Conservation (phyloP, 306 rosid species). For the Castanea crenata region DNA sequence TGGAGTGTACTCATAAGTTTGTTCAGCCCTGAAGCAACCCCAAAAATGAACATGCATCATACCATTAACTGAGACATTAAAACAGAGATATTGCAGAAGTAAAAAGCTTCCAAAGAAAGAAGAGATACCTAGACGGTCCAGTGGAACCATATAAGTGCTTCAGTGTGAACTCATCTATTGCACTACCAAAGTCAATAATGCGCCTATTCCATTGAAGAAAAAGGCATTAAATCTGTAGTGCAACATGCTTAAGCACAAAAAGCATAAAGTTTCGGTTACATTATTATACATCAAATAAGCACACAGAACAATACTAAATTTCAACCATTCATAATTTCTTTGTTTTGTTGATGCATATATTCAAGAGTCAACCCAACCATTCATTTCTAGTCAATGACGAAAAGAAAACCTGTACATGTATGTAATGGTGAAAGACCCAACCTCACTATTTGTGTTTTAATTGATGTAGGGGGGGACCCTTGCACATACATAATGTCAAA, state of each 20-base stretch:
- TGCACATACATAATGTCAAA: too few relatives aligned
- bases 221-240: constrained; percentile 10
- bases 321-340: constrained; percentile 10
- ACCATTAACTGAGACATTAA: constrained; percentile 5
- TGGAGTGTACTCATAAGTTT: too few relatives aligned
- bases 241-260: constrained; percentile 9
- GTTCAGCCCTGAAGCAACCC: too few relatives aligned
- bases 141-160: constrained; percentile 80
- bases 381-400: too few relatives aligned
- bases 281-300: too few relatives aligned
- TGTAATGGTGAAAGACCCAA: constrained; percentile 1
- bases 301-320: constrained; percentile 19
- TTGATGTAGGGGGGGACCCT: too few relatives aligned
- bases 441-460: not conserved
- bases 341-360: constrained; percentile 22
- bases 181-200: constrained; percentile 92
- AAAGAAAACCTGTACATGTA: constrained; percentile 6
- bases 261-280: not conserved
- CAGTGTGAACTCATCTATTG: constrained; percentile 77
- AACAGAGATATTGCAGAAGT: not conserved
- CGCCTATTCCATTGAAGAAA: constrained; percentile 38
- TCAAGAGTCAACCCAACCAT: constrained; percentile 13
- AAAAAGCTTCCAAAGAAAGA: constrained; percentile 18
- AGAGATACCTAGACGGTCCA: constrained; percentile 84
- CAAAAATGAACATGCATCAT: constrained; percentile 29